Conservation (phyloP, 192 early-diverging fungal species). For the Linnemannia zychae region DNA sequence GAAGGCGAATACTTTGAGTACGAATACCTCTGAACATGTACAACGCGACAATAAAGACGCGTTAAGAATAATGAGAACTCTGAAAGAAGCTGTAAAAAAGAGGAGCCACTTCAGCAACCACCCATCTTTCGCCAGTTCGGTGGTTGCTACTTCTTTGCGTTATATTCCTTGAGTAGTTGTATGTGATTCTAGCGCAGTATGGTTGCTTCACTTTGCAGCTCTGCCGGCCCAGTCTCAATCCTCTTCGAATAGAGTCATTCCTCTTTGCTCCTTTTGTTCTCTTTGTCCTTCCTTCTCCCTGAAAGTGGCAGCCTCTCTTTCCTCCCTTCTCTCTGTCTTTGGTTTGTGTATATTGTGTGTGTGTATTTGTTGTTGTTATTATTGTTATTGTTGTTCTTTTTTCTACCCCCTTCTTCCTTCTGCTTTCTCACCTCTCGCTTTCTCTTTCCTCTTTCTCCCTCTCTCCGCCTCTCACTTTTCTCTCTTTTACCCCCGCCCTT, state of each 20-base stretch:
- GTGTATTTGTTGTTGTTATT: neutral
- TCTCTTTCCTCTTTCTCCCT: neutral
- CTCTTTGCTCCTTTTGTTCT: neutral
- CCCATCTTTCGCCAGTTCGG: neutral
- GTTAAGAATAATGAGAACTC: neutral
- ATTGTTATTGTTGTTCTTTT: neutral
- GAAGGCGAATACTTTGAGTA: too few species aligned
- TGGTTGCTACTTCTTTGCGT: neutral
- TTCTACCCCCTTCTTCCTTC: constrained; percentile 1
- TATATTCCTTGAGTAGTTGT: neutral
- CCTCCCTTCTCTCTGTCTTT: neutral
- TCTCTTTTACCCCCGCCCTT: neutral
- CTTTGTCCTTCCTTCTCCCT: neutral
- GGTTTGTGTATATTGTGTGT: neutral
- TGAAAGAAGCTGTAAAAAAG: neutral
- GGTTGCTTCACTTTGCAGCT: neutral
- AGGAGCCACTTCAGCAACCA: neutral
- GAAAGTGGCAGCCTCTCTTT: neutral
- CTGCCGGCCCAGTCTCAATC: neutral
- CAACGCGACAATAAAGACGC: too few species aligned
- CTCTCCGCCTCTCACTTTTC: neutral
- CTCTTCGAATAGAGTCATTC: neutral
- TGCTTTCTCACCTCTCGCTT: neutral
- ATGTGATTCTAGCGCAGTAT: neutral
- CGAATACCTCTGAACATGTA: too few species aligned